phyloP scores from a whole-genome alignment of 345 rosid species.

The Eucalyptus lansdowneana region DNA sequence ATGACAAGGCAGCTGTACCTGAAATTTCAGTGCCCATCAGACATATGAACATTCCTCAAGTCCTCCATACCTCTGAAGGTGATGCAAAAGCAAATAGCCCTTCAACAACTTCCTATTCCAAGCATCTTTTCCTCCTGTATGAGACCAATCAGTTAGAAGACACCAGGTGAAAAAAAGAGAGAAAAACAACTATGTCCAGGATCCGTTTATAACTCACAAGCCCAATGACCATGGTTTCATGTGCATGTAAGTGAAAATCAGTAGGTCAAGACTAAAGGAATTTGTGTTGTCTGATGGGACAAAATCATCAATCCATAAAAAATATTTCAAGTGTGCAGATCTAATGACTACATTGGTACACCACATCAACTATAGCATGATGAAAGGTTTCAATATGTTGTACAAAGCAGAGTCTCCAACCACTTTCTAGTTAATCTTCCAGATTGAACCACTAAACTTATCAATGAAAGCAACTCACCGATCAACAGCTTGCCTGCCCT shows the following conservation, averaged over 20 bases:
- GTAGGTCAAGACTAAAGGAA: background rate
- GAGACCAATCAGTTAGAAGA: background rate
- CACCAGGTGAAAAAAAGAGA: background rate
- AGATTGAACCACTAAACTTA: background rate
- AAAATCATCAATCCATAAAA: background rate
- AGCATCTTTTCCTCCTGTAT: background rate
- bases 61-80: background rate
- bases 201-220: background rate
- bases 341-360: background rate
- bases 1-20: background rate
- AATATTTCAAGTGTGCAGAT: background rate
- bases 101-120: background rate
- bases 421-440: background rate
- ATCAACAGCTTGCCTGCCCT: conserved; percentile 24
- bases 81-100: background rate
- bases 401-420: background rate
- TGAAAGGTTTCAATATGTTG: background rate
- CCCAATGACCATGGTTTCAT: background rate
- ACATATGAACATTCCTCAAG: background rate
- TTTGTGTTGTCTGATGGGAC: background rate
- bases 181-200: background rate
- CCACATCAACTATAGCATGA: background rate
- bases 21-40: background rate
- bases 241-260: background rate
- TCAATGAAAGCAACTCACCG: conserved; percentile 1